Evolutionary conservation across 1,284 basidiomycete species (phyloP).

Genomic region (Puccinia hordei): DNA sequence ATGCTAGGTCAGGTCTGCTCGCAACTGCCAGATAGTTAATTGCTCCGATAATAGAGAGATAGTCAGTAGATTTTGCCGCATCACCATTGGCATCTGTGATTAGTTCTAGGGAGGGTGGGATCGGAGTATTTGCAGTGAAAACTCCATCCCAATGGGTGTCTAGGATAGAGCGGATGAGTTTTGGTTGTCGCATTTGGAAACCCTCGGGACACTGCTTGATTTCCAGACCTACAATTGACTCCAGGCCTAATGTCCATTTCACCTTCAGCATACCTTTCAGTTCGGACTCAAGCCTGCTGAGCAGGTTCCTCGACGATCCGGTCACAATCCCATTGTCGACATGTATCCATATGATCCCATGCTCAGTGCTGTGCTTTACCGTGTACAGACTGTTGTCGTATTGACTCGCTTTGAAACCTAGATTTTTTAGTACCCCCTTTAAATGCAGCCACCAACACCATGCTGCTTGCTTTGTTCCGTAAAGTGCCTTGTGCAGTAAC

Average conservation of each 20-base stretch:
- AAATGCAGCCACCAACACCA: constrained; percentile 15
- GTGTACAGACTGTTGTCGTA: too few species aligned
- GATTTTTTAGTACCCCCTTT: background rate
- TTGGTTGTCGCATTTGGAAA: background rate
- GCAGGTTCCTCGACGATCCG: background rate
- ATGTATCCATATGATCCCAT: too few species aligned
- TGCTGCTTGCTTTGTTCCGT: background rate
- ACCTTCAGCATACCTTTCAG: background rate
- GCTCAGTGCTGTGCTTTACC: too few species aligned
- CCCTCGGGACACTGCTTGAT: background rate
- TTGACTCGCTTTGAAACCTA: background rate
- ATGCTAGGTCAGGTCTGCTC: too few species aligned
- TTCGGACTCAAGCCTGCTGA: background rate
- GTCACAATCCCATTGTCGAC: too few species aligned
- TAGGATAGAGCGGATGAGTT: background rate
- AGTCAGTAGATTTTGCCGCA: too few species aligned
- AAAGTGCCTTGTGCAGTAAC: background rate
- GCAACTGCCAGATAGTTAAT: too few species aligned
- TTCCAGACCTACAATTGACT: background rate
- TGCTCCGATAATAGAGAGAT: too few species aligned
- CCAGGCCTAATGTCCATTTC: background rate
- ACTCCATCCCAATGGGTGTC: background rate
- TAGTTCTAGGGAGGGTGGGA: background rate
- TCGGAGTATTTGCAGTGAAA: too few species aligned
- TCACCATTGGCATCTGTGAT: too few species aligned